Conservation (phyloP, 139 green algal genomes). For the Pleodorina starrii region DNA sequence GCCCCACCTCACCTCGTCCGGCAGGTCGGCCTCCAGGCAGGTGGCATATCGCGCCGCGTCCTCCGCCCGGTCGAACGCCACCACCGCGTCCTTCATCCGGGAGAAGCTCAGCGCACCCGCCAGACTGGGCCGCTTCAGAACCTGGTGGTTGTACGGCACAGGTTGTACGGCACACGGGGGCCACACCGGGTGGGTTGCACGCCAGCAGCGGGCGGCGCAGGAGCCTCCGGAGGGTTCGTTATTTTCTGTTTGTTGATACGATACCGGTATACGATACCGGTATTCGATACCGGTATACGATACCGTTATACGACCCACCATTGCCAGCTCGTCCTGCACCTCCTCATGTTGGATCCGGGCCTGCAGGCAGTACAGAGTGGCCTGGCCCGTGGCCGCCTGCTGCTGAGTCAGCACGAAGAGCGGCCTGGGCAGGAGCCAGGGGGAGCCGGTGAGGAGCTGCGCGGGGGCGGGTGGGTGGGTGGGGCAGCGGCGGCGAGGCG, state of each 20-base stretch:
- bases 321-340: slow-evolving; percentile 66
- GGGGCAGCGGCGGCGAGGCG: no score
- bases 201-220: no score
- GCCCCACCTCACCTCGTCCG: slow-evolving; percentile 36
- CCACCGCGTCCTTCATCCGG: slow-evolving; percentile 73
- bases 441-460: slow-evolving; percentile 75
- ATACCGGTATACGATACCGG: no score
- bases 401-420: slow-evolving; percentile 73
- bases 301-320: slow-evolving; percentile 65
- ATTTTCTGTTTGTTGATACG: no score
- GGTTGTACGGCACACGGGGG: no score
- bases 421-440: slow-evolving; percentile 76
- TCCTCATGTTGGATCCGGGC: slow-evolving; percentile 63
- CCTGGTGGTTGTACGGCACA: no score
- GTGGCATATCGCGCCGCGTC: slow-evolving; percentile 71
- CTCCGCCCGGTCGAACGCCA: slow-evolving; percentile 72
- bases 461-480: no score
- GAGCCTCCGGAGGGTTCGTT: no score
- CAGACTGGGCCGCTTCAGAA: slow-evolving; percentile 59
- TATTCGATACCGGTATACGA: no score
- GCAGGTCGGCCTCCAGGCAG: slow-evolving; percentile 68
- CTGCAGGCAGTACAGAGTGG: slow-evolving; percentile 69
- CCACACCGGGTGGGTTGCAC: no score
- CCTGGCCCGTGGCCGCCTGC: slow-evolving; percentile 15
- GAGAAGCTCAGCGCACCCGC: slow-evolving; percentile 50